A percentile compares a stretch with the other conserved stretches of the same genome.
Conservation (phyloP, 495 filamentous ascomycete genomes). For the Daldinia grandis region DNA sequence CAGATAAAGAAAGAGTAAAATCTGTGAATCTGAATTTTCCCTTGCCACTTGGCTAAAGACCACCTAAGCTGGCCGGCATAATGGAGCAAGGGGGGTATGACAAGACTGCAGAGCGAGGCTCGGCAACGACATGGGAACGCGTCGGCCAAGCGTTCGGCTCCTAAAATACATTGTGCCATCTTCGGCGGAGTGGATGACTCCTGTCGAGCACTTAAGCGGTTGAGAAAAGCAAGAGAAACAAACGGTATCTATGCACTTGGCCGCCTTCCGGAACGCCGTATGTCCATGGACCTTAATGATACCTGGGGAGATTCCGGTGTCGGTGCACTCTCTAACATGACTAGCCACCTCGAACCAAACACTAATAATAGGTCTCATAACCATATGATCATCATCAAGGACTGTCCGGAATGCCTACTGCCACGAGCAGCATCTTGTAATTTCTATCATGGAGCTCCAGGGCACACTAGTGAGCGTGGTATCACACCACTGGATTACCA, state of each 20-base stretch:
- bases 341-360: conserved; percentile 16
- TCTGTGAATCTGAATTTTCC: conserved; percentile 29
- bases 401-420: not conserved
- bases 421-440: not conserved
- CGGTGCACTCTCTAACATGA: not conserved
- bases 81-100: conserved; percentile 31
- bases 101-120: conserved; percentile 4
- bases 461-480: not conserved
- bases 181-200: conserved; percentile 6
- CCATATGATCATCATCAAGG: not conserved
- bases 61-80: conserved; percentile 10
- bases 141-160: conserved; percentile 19
- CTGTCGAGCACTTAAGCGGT: conserved; percentile 1
- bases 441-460: not conserved
- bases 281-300: conserved; percentile 1
- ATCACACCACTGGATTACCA: not conserved
- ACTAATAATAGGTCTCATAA: conserved; percentile 17
- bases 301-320: not conserved
- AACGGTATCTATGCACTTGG: conserved; percentile 24
- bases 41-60: conserved; percentile 43
- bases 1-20: not conserved
- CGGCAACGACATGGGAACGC: conserved; percentile 10
- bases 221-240: conserved; percentile 16
- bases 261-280: conserved; percentile 21
- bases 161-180: conserved; percentile 43